Evolutionary conservation across 345 rosid genomes (phyloP), one percentile per base, ranked within the genome.

Genomic region (Leavenworthia alabamica): DNA sequence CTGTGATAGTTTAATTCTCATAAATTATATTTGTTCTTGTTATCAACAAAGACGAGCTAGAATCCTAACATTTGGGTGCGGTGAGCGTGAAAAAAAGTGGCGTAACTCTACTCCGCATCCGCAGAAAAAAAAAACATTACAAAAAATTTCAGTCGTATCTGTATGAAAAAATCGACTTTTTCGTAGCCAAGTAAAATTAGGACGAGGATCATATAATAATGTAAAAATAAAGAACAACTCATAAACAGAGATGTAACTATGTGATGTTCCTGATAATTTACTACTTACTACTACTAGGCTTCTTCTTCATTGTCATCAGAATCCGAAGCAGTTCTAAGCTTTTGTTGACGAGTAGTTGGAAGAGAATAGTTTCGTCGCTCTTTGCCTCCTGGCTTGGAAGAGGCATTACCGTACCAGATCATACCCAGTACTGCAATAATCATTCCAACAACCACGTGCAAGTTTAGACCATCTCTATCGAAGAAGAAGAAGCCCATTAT

Each of bases 371-470:
- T 84, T 31, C 92, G 71, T 11, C 97, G 80, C 68, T 92, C 97
- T 73, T 92, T 92, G 46, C 98, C 98, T 12, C 98, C 91, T 0
- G 97, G 98, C 66, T 85, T 92, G 3, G 96, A 82, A 5, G 98
- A 92, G 52, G 98, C 98, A 50, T 89, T 92, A 43, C 94, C 90
- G 19, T 92, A 92, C 98, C 98, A 92, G 65, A 92, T 77, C 98
- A 92, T 89, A 71, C 98, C 98, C 0, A 68, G 60, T 32, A 92
- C 86, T 3, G 97, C 98, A 49, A 92, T 83, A 54, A 92, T 67
- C 98, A 92, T 92, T 10, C 98, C 98, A 3, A 92, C 6, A 17
- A 92, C 83, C 17, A 92, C 97, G 11, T 92, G 98, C 60, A 92
- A 46, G 58, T 86, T 89, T 37, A 92, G 91, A 47, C 98, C 95